Evolutionary conservation across 495 filamentous ascomycete species (phyloP).

Genomic region (Amphirosellinia nigrospora): DNA sequence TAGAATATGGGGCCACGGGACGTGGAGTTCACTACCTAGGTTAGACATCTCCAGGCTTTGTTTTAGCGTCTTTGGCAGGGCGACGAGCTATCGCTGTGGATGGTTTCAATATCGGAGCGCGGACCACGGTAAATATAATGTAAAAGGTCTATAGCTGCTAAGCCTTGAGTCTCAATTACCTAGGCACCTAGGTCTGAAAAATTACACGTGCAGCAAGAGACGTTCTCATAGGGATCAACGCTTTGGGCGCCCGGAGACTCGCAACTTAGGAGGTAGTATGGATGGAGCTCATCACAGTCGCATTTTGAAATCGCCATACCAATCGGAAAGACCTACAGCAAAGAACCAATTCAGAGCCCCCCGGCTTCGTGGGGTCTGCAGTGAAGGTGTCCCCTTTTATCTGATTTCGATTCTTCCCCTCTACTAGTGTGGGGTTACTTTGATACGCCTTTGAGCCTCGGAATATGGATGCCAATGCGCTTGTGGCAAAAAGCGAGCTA

Average conservation of each 20-base stretch:
- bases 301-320: neutral
- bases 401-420: neutral
- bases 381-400: neutral
- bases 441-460: neutral
- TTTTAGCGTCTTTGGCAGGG: conserved; percentile 27
- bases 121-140: neutral
- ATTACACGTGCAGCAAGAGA: neutral
- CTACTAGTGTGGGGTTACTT: neutral
- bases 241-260: neutral
- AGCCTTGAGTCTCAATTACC: too few species aligned
- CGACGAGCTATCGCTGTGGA: conserved; percentile 14
- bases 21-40: neutral
- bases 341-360: conserved; percentile 2
- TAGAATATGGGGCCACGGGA: neutral
- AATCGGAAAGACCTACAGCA: conserved; percentile 1
- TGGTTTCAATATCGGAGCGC: neutral
- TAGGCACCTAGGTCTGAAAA: neutral
- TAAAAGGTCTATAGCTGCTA: neutral
- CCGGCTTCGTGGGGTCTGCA: neutral
- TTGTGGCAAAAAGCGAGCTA: neutral
- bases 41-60: neutral
- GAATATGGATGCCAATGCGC: neutral
- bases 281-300: neutral
- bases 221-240: conserved; percentile 1
- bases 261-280: neutral